Conservation (phyloP, 139 green algal genomes). For the Micromonas pusilla region DNA sequence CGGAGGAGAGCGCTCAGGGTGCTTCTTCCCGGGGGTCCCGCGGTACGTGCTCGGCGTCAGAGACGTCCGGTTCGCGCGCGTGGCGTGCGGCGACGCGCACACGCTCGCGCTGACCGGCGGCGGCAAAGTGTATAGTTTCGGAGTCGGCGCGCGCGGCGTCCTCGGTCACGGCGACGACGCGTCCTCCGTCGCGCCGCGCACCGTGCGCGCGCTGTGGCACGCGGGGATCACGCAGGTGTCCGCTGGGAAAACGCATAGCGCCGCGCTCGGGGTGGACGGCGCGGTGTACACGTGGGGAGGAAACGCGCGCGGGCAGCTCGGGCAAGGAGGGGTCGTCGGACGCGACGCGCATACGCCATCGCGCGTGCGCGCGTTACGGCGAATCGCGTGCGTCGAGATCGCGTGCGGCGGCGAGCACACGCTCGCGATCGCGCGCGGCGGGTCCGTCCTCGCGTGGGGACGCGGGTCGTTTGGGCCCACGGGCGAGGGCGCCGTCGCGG, state of each 20-base stretch:
- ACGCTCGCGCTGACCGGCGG: conserved; percentile 46
- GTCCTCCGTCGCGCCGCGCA: conserved; percentile 25
- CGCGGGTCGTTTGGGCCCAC: too few species aligned
- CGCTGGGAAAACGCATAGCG: conserved; percentile 63
- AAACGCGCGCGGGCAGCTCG: conserved; percentile 64
- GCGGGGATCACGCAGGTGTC: conserved; percentile 51
- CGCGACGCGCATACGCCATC: not conserved
- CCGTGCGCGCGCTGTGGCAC: conserved; percentile 46
- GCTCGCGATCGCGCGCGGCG: not conserved
- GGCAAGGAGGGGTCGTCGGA: conserved; percentile 13
- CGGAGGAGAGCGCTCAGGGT: not conserved
- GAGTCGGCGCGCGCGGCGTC: conserved; percentile 52
- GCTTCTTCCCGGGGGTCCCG: too few species aligned
- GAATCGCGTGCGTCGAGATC: not conserved
- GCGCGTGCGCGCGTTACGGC: too few species aligned
- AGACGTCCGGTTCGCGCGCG: conserved; percentile 34
- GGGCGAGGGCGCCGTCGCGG: too few species aligned
- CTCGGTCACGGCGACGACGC: conserved; percentile 44
- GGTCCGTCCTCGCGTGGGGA: not conserved
- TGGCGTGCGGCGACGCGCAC: conserved; percentile 54
- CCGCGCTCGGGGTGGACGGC: conserved; percentile 51
- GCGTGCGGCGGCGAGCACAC: conserved; percentile 6
- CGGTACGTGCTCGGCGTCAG: conserved; percentile 21
- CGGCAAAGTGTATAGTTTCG: conserved; percentile 50
- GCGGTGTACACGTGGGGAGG: conserved; percentile 65